These are phyloP conservation scores for Brasilioporus rufonigricans DNA, from an alignment of 768 basidiomycete genomes.

Conservation along the genomic window DNA sequence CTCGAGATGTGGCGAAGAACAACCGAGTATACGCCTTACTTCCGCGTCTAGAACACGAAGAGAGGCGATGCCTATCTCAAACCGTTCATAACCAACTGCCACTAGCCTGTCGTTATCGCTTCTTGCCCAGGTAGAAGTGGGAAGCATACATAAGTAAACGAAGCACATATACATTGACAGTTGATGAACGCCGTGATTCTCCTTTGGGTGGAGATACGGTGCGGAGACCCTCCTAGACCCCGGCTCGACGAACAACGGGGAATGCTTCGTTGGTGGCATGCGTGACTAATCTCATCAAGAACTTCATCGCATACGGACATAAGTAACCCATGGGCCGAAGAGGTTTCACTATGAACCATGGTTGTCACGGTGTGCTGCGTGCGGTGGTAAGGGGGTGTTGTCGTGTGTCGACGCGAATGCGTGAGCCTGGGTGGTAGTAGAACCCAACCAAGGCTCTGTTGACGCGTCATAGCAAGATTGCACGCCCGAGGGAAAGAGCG, in stretches of 20 bases:
- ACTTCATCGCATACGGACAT: slow-evolving; percentile 12
- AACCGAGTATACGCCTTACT: not conserved
- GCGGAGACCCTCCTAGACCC: not conserved
- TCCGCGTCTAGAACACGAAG: not conserved
- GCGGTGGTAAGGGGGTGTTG: slow-evolving; percentile 15
- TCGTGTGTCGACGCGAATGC: not conserved
- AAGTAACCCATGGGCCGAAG: not conserved
- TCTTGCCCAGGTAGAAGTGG: not conserved
- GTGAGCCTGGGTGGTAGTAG: not conserved
- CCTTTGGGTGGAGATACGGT: not conserved
- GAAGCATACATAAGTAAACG: not conserved
- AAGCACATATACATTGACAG: not conserved
- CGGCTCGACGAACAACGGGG: not conserved
- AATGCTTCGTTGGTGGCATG: not conserved
- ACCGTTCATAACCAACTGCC: not conserved
- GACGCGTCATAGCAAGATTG: not conserved
- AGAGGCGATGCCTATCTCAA: slow-evolving; percentile 6
- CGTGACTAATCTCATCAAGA: slow-evolving; percentile 3
- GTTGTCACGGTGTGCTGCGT: not conserved
- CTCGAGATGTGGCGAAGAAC: not conserved
- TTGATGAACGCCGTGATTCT: slow-evolving; percentile 2
- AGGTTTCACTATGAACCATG: not conserved
- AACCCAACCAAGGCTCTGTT: not conserved
- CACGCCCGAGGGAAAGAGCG: not conserved
- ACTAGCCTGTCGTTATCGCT: not conserved